Base-by-base conservation (phyloP, 106 monocot species). In the Vanilla planifolia region DNA sequence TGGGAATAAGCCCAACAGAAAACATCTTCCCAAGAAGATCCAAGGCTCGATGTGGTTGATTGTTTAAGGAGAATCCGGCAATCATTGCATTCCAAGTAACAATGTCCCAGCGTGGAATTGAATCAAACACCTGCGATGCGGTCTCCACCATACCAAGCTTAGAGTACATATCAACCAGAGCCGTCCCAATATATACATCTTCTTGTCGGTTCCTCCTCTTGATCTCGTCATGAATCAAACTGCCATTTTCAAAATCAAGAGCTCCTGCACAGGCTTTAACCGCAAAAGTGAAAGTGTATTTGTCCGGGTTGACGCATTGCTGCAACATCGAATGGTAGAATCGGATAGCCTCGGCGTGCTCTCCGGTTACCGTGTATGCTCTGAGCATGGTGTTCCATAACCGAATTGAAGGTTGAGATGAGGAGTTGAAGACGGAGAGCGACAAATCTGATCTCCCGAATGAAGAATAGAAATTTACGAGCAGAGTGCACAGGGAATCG, bases 51-150 rank as follows among this genome's bases (percentile, higher is more conserved):
- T 14, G 15, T 8, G 79, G 51, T 10, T 55, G 30, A 0, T 62
- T 60, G 4, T 51, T 67, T 32, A 64, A 69, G 1, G 81, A 47
- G 29, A 79, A 77, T 7, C 85, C 90, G 3, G 57, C 63, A 47
- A 91, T 85, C 76, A 91, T 77, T 3, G 77, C 79, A 61, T 91
- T 91, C 85, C 82, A 85, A 0, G 79, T 35, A 13, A 91, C 90
- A 15, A 60, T 65, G 67, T 91, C 85, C 40, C 1, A 17, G 2
- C 36, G 26, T 11, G 65, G 68, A 79, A 91, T 74, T 60, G 47
- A 26, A 2, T 85, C 82, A 48, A 91, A 91, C 90, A 85, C 40
- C 62, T 79, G 34, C 6, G 44, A 34, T 9, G 90, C 90, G 40
- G 34, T 44, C 2, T 24, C 42, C 7, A 77, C 27, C 71, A 64